These are phyloP conservation scores for Lactarius hengduanensis DNA, from an alignment of 768 basidiomycete species.

Conservation along the genomic window DNA sequence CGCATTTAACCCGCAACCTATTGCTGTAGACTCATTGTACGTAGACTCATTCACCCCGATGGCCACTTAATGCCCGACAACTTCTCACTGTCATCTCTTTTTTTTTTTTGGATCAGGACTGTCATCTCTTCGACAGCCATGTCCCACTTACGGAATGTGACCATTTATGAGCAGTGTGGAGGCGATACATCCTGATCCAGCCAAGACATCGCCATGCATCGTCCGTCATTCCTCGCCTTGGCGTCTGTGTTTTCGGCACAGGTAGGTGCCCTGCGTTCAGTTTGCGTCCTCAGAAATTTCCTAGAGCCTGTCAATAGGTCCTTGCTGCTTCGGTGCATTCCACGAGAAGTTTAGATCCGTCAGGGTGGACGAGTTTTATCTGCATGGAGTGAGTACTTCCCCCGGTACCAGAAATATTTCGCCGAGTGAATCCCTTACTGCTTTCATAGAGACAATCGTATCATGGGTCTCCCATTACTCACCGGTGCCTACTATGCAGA, in stretches of 20 bases:
- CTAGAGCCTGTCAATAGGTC: neutral
- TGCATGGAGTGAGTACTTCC: neutral
- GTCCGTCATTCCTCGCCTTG: neutral
- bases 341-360: neutral
- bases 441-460: conserved; percentile 1
- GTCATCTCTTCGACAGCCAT: neutral
- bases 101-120: too few species aligned
- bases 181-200: neutral
- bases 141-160: neutral
- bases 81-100: neutral
- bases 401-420: neutral
- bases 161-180: neutral
- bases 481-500: conserved; percentile 45
- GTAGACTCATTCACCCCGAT: neutral
- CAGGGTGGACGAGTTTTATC: neutral
- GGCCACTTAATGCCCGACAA: neutral
- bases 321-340: neutral
- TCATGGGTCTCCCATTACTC: conserved; percentile 40
- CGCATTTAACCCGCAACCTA: neutral
- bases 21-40: neutral
- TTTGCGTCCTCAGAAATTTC: too few species aligned
- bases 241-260: neutral
- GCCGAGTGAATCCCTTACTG: too few species aligned
- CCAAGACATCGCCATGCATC: neutral
- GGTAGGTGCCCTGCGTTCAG: neutral